Conservation (phyloP, 2,329 filamentous ascomycete genomes). For the Botrytis tulipae region DNA sequence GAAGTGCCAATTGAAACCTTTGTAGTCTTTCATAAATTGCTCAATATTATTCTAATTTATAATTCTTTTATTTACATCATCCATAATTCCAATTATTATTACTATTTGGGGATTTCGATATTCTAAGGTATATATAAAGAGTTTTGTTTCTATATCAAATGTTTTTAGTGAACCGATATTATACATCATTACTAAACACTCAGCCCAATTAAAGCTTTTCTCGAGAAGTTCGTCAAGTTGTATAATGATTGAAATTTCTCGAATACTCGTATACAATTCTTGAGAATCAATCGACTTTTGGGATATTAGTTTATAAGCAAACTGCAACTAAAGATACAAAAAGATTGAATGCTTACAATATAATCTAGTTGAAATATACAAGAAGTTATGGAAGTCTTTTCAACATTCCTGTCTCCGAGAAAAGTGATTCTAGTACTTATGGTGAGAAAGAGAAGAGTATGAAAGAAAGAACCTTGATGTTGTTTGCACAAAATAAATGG, state of each 20-base stretch:
- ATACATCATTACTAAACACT: background rate
- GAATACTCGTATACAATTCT: background rate
- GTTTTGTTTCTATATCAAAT: background rate
- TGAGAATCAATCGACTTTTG: background rate
- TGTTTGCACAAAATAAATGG: background rate
- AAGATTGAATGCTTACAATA: background rate
- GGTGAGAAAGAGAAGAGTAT: background rate
- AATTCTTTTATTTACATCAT: background rate
- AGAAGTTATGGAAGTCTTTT: background rate
- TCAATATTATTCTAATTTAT: background rate
- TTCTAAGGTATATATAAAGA: background rate
- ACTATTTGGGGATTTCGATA: background rate
- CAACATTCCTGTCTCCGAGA: background rate
- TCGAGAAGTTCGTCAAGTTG: background rate
- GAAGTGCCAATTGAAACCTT: background rate
- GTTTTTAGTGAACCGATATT: background rate
- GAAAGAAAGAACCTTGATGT: background rate
- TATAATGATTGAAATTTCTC: background rate
- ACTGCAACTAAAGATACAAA: background rate
- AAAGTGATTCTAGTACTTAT: background rate
- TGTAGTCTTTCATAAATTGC: background rate
- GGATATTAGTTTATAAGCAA: background rate
- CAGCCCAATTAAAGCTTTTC: background rate
- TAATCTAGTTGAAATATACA: background rate
- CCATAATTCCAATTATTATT: background rate